Evolutionary conservation across 2,329 filamentous ascomycete species (phyloP).

Genomic region (Colletotrichum truncatum): DNA sequence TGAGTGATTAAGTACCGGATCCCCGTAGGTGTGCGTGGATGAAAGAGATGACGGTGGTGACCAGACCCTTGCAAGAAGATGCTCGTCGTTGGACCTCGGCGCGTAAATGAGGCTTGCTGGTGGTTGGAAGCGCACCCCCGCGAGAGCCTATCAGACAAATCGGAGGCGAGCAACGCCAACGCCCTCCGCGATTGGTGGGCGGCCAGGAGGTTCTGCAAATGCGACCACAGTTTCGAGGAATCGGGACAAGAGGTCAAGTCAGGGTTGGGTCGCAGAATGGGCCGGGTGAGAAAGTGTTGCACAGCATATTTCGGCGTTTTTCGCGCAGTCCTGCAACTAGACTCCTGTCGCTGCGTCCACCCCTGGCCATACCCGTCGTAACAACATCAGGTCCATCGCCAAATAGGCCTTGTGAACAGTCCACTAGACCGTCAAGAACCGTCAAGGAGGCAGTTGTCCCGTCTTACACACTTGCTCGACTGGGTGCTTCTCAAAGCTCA

Average conservation of each 20-base stretch:
- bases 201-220: conserved; percentile 20
- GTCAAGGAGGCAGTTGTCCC: conserved; percentile 22
- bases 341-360: conserved; percentile 14
- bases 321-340: conserved; percentile 7
- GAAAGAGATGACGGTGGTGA: conserved; percentile 30
- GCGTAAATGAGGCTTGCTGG: conserved; percentile 61
- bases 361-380: conserved; percentile 16
- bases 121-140: conserved; percentile 54
- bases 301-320: conserved; percentile 30
- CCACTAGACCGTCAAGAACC: conserved; percentile 4
- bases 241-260: conserved; percentile 28
- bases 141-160: conserved; percentile 55
- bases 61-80: conserved; percentile 48
- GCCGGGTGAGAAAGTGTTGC: conserved; percentile 25
- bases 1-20: not conserved
- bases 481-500: conserved; percentile 41
- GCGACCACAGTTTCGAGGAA: conserved; percentile 22
- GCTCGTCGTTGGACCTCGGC: conserved; percentile 45
- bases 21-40: conserved; percentile 23
- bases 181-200: conserved; percentile 50
- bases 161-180: conserved; percentile 48
- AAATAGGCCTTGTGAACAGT: not conserved
- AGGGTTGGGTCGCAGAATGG: conserved; percentile 31
- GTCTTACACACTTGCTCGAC: conserved; percentile 44
- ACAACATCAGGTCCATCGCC: conserved; percentile 7